Conservation (phyloP, 2,329 filamentous ascomycete genomes). For the Onygena corvina region DNA sequence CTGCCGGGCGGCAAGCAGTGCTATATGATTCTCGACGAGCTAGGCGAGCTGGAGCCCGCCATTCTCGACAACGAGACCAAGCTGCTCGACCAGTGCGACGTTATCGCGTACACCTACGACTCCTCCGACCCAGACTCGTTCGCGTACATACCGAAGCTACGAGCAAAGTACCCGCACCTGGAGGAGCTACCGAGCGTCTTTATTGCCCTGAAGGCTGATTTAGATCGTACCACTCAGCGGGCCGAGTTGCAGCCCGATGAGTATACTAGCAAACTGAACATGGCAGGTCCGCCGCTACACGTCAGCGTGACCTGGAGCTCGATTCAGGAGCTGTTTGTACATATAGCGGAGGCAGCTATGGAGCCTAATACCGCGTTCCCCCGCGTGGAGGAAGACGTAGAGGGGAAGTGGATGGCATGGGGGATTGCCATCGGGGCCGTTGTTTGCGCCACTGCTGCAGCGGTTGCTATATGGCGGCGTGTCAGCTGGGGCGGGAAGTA, state of each 20-base stretch:
- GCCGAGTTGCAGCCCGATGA: slow-evolving; percentile 83
- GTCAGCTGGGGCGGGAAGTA: slow-evolving; percentile 28
- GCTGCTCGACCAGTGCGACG: slow-evolving; percentile 72
- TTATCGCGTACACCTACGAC: slow-evolving; percentile 92
- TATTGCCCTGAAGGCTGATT: slow-evolving; percentile 85
- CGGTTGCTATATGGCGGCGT: slow-evolving; percentile 49
- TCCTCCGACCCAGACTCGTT: slow-evolving; percentile 95
- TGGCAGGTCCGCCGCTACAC: slow-evolving; percentile 74
- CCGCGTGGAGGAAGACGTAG: slow-evolving; percentile 68
- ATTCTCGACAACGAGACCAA: slow-evolving; percentile 86
- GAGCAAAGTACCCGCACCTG: slow-evolving; percentile 66
- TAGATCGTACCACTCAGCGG: slow-evolving; percentile 92
- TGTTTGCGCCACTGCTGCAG: slow-evolving; percentile 46
- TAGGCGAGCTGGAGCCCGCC: slow-evolving; percentile 88
- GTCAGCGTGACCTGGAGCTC: slow-evolving; percentile 91
- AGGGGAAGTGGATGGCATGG: slow-evolving; percentile 68
- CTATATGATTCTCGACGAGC: slow-evolving; percentile 88
- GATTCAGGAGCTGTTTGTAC: slow-evolving; percentile 87
- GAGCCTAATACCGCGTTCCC: slow-evolving; percentile 82
- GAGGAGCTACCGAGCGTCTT: slow-evolving; percentile 87
- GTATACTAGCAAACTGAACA: slow-evolving; percentile 72
- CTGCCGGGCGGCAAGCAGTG: slow-evolving; percentile 92
- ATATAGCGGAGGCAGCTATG: slow-evolving; percentile 79
- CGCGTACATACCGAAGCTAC: slow-evolving; percentile 72
- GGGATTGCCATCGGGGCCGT: slow-evolving; percentile 73